A percentile compares a stretch with the other conserved stretches of the same genome.
phyloP scores from a whole-genome alignment of 345 rosid genomes.

The Eucalyptus cladocalyx region DNA sequence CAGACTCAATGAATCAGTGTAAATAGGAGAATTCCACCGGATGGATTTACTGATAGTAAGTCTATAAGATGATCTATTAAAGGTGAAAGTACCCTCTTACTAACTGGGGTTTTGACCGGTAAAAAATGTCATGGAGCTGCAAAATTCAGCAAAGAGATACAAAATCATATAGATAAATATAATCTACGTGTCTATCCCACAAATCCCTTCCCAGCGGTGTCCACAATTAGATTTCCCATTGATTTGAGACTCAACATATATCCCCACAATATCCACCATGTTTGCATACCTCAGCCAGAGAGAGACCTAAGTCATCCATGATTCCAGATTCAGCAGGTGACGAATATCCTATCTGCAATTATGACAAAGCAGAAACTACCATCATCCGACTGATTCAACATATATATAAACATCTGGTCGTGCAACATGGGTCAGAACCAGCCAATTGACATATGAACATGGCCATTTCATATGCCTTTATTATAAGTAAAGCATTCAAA shows the following conservation, averaged over 20 bases:
- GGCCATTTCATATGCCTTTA: not conserved
- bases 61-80: not conserved
- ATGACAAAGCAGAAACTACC: not conserved
- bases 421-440: not conserved
- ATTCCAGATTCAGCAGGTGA: conserved; percentile 85
- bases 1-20: not conserved
- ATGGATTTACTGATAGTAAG: not conserved
- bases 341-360: conserved; percentile 66
- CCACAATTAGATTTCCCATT: not conserved
- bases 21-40: not conserved
- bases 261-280: not conserved
- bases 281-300: conserved; percentile 42
- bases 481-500: not conserved
- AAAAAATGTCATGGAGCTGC: not conserved
- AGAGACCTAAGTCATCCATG: conserved; percentile 44
- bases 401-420: not conserved
- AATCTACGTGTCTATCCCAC: not conserved
- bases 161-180: not conserved
- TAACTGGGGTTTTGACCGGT: not conserved
- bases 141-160: not conserved
- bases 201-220: not conserved
- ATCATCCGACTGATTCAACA: not conserved
- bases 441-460: not conserved
- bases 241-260: not conserved
- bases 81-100: not conserved